Evolutionary conservation across 163 green algal genomes (phyloP), one percentile per base, ranked within the genome.

Genomic region (Coccomyxa subellipsoidea): DNA sequence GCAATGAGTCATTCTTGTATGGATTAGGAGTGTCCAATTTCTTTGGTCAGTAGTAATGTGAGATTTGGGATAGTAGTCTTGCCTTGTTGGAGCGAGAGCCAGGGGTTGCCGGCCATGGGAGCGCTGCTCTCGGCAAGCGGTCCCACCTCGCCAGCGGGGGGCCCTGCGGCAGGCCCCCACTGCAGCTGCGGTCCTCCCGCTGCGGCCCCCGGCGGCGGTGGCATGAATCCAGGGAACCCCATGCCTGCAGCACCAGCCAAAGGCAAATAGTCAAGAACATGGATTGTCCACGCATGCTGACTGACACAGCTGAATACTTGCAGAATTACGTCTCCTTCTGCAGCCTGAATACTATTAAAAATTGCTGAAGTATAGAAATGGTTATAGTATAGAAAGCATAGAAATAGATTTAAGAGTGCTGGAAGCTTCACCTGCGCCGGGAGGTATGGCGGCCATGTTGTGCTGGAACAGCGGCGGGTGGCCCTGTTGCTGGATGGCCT

Each of bases 381-480:
- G n/a, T n/a, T n/a, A n/a, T n/a, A n/a, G n/a, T n/a, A n/a, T n/a
- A n/a, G n/a, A n/a, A n/a, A n/a, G n/a, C n/a, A n/a, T n/a, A n/a
- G n/a, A n/a, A n/a, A n/a, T n/a, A n/a, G n/a, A n/a, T n/a, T n/a
- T n/a, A n/a, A n/a, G n/a, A n/a, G n/a, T n/a, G n/a, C n/a, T n/a
- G 40, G 40, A 54, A 10, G 8, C 40, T 15, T 21, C 59, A 73
- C 66, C 66, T 36, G n/a, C 66, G 32, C 29, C 66, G 27, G 66
- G 29, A n/a, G 66, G 66, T 18, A 73, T 27, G 29, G 29, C 66
- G 4, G 21, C 66, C 29, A 73, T 73, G n/a, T n/a, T n/a, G 10
- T 27, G 66, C 66, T 73, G 66, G 66, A 73, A 73, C 21, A 73
- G 66, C 66, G 66, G 66, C 10, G 66, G 66, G 8, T 73, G 66